Evolutionary conservation across 2,329 filamentous ascomycete genomes (phyloP).

Genomic region (Tolypocladium paradoxum): DNA sequence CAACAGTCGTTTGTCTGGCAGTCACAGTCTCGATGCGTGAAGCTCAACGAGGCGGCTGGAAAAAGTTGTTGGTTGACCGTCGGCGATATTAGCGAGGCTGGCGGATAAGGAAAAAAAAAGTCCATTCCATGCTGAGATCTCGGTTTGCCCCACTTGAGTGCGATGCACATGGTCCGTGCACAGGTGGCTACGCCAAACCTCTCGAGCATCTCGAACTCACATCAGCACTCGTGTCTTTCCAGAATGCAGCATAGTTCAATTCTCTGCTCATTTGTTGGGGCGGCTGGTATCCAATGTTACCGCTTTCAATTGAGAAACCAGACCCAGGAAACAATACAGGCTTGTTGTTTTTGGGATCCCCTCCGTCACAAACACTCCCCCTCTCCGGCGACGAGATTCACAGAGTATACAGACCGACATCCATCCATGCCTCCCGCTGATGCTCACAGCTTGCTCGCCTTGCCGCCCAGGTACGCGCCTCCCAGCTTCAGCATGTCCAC

Average conservation of each 20-base stretch:
- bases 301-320: background rate
- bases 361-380: background rate
- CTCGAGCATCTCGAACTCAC: background rate
- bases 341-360: background rate
- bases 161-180: slow-evolving; percentile 1
- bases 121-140: background rate
- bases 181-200: background rate
- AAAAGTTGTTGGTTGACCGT: slow-evolving; percentile 3
- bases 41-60: background rate
- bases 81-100: background rate
- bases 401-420: background rate
- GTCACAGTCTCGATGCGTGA: background rate
- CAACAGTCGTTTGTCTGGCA: background rate
- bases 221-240: too few species aligned
- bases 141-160: slow-evolving; percentile 1
- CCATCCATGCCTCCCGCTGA: background rate
- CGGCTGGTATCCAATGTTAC: background rate
- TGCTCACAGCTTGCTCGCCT: slow-evolving; percentile 30
- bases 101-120: slow-evolving; percentile 12
- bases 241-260: background rate
- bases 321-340: background rate
- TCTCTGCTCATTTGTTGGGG: background rate
- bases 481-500: slow-evolving; percentile 55
- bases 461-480: slow-evolving; percentile 41
- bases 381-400: background rate